phyloP scores from a whole-genome alignment of 768 basidiomycete species.

The Jaapia argillacea region DNA sequence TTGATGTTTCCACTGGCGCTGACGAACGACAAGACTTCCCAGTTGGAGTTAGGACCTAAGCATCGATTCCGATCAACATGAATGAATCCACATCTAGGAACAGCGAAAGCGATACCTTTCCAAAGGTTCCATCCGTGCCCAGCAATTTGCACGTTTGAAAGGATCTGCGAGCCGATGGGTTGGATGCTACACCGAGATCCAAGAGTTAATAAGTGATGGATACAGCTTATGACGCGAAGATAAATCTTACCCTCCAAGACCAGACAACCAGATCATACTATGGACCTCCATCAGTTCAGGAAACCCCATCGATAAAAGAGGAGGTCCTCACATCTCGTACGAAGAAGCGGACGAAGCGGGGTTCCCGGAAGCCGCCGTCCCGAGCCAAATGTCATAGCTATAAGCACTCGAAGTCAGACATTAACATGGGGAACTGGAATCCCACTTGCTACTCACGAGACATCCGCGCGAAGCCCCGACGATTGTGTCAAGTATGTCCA shows the following conservation, averaged over 20 bases:
- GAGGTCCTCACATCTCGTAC: slow-evolving; percentile 11
- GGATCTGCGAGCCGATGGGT: slow-evolving; percentile 11
- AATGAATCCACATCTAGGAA: too few species aligned
- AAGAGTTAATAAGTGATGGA: slow-evolving; percentile 8
- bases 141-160: slow-evolving; percentile 3
- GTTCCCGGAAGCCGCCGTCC: slow-evolving; percentile 6
- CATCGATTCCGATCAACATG: too few species aligned
- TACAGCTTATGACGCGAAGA: too few species aligned
- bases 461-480: slow-evolving; percentile 11
- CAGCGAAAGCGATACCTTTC: too few species aligned
- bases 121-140: slow-evolving; percentile 11
- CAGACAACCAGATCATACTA: background rate
- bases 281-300: background rate
- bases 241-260: background rate
- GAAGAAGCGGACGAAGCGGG: slow-evolving; percentile 8
- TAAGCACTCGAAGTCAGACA: background rate
- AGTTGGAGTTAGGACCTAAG: slow-evolving; percentile 11
- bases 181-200: slow-evolving; percentile 5
- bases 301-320: background rate
- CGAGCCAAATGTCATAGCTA: slow-evolving; percentile 10
- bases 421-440: background rate
- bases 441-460: slow-evolving; percentile 5
- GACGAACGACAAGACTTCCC: slow-evolving; percentile 12
- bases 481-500: slow-evolving; percentile 10
- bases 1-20: slow-evolving; percentile 6